Base-by-base conservation (phyloP, 305 asterid genomes). In the Solanum aculeatissimum region DNA sequence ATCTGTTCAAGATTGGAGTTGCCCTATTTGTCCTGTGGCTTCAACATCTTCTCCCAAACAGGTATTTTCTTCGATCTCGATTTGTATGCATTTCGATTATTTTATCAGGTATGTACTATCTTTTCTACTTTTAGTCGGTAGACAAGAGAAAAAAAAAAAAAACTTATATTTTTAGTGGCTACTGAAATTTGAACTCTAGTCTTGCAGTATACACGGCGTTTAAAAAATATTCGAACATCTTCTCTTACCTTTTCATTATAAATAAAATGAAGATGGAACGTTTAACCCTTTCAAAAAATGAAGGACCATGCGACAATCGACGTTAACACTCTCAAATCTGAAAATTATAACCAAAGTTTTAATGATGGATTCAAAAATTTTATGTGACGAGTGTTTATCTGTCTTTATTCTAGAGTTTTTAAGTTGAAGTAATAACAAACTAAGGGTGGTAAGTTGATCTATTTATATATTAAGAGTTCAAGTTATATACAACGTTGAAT, bases 1-100 rank as follows among this genome's bases (percentile, higher is more conserved):
- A 3, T 90, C 98, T 2, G 95, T 96, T 25, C 93, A 90, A 81
- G 91, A 93, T 83, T 96, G 99, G 99, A 87, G 85, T 7, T 93
- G 94, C 87, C 98, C 99, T 0, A 87, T 95, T 35, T 94, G 94
- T 83, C 99, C 99, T 19, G 43, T 91, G 51, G 94, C 97, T 57
- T 90, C 98, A 0, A 63, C 78, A 14, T 91, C 98, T 49, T 93
- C 99, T 65, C 97, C 92, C 14, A 66, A 78, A 1, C 99, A 96
- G 97, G 99, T 91, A 62, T 35, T 5, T 0, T 40, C n/a, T 80
- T 53, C 1, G 0, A 16, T 3, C 7, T 66, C 8, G 14, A 7
- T 32, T 66, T 29, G 7, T 1, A 2, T 3, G 45, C 45, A 70
- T 45, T 1, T 69, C 10, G 9, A 69, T 9, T 32, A 16, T 66